Evolutionary conservation across 305 asterid genomes (phyloP), one percentile per base, ranked within the genome.

Genomic region (Andrographis paniculata): DNA sequence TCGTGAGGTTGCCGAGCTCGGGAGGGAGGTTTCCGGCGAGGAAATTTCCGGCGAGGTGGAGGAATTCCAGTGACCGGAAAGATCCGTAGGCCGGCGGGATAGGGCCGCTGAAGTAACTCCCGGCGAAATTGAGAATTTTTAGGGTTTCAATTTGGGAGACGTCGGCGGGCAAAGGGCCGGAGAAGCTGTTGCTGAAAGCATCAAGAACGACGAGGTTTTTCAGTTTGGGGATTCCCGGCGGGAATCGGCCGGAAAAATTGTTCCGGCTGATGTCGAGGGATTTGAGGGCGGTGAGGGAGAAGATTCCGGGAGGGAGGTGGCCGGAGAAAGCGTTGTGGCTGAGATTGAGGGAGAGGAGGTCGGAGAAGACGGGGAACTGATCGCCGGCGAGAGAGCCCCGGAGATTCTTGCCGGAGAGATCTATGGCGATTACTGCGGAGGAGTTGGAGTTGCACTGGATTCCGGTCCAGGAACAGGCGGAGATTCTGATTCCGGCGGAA

Each of bases 151-250:
- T 50, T 28, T 46, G 22, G 0, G 95, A 71, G 23, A 74, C 76
- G 17, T 80, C 98, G 0, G 59, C 24, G 0, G 98, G 96, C 16
- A 89, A 71, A 11, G 71, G 71, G 0, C 98, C 98, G 0, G 95
- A 71, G 61, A 89, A 89, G 69, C 96, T 82, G 68, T 89, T 89
- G 65, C 98, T 89, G 66, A 91, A 83, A 47, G 95, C 98, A 69
- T 91, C 95, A 65, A 91, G 95, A 63, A 68, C 77, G 20, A 61
- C 74, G 28, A 91, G 67, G 20, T 64, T 58, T n/a, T 45, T 18
- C 5, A 86, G 78, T 49, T 54, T 66, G 10, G 92, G 67, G 52
- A 80, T 63, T 56, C 98, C 98, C 47, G 14, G 7, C 0, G 98
- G 98, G n/a, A 89, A 89, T 23, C 36, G 58, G 21, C 92, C 96